These are phyloP conservation scores for Penstemon newberryi DNA, from an alignment of 257 asterid species.

Conservation along the genomic window DNA sequence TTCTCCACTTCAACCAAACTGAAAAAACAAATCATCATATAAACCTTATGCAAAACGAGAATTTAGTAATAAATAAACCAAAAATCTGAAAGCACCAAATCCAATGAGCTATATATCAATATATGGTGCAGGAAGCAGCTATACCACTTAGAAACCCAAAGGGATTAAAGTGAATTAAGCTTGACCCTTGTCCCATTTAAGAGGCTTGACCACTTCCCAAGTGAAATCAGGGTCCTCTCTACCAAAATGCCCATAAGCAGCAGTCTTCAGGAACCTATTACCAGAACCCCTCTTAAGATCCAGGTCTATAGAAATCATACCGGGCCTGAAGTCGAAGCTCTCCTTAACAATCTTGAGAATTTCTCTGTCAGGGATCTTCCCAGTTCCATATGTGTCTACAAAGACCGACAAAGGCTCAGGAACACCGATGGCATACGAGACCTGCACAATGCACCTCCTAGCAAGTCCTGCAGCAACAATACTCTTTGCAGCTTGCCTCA, in stretches of 20 bases:
- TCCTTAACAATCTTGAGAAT: conserved; percentile 41
- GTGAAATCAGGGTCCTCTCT: conserved; percentile 48
- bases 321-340: conserved; percentile 47
- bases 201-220: conserved; percentile 51
- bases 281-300: conserved; percentile 46
- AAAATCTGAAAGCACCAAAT: background rate
- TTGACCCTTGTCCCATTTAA: conserved; percentile 36
- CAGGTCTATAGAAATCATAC: conserved; percentile 46
- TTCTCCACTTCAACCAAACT: conserved; percentile 6
- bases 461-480: conserved; percentile 46
- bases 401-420: conserved; percentile 50
- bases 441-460: conserved; percentile 50
- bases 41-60: background rate
- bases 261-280: conserved; percentile 42
- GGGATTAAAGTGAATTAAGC: background rate
- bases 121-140: background rate
- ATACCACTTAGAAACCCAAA: background rate
- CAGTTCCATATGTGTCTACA: conserved; percentile 43
- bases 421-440: conserved; percentile 46
- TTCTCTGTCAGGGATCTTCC: conserved; percentile 42
- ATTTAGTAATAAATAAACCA: conserved; percentile 9
- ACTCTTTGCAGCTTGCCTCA: conserved; percentile 49
- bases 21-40: conserved; percentile 2
- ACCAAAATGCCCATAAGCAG: conserved; percentile 49
- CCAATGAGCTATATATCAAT: background rate